Percentiles rank a stretch among this genome's conserved stretches.
phyloP scores from a whole-genome alignment of 2,329 filamentous ascomycete species.

The Colletotrichum destructivum region DNA sequence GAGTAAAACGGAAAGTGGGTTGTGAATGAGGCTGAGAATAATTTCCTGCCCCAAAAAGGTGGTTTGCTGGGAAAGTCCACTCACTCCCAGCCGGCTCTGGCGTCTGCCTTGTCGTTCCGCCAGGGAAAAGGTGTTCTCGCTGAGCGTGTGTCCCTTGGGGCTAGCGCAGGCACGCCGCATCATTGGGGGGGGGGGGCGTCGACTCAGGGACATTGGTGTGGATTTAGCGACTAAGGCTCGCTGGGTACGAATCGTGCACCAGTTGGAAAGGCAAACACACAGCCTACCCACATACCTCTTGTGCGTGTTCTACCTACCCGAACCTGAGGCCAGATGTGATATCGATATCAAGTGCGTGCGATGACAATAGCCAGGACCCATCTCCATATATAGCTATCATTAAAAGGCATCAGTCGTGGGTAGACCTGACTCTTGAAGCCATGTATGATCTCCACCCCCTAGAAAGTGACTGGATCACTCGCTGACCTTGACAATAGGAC shows the following conservation, averaged over 20 bases:
- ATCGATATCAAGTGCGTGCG: conserved; percentile 7
- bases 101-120: conserved; percentile 12
- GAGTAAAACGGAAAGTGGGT: not conserved
- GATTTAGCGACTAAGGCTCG: conserved; percentile 11
- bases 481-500: conserved; percentile 72
- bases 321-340: conserved; percentile 31
- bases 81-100: conserved; percentile 1
- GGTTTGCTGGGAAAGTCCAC: conserved; percentile 8
- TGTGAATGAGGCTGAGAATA: conserved; percentile 35
- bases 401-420: conserved; percentile 17
- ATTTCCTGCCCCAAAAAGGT: conserved; percentile 5
- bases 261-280: too few relatives aligned
- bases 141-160: not conserved
- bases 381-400: not conserved
- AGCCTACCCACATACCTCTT: not conserved
- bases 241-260: not conserved
- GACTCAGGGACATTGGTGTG: conserved; percentile 11
- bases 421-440: conserved; percentile 17
- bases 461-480: conserved; percentile 4
- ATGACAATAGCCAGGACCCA: conserved; percentile 11
- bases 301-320: not conserved
- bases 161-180: conserved; percentile 28
- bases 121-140: conserved; percentile 12
- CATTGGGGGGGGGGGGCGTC: not conserved
- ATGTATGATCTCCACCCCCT: conserved; percentile 13